Conservation (phyloP, 1,284 basidiomycete species). For the Rhizoctonia solani region DNA sequence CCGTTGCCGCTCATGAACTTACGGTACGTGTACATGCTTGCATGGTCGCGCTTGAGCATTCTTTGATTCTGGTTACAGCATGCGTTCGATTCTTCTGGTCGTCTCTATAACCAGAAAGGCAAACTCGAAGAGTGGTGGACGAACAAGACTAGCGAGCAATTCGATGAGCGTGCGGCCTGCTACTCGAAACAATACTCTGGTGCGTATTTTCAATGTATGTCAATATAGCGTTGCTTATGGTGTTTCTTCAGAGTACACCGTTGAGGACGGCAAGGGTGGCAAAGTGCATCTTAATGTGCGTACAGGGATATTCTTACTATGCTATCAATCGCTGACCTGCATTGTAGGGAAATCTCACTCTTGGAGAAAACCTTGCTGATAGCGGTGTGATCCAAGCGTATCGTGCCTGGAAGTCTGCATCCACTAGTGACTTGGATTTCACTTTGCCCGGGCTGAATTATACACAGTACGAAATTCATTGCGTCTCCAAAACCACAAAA, state of each 20-base stretch:
- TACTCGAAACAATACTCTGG: slow-evolving; percentile 87
- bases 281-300: slow-evolving; percentile 76
- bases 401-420: slow-evolving; percentile 83
- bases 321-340: slow-evolving; percentile 9
- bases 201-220: slow-evolving; percentile 44
- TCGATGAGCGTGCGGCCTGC: slow-evolving; percentile 83
- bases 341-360: slow-evolving; percentile 71
- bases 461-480: slow-evolving; percentile 52
- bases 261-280: slow-evolving; percentile 84
- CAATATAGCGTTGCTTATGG: background rate
- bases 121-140: slow-evolving; percentile 90
- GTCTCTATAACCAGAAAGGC: slow-evolving; percentile 76
- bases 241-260: slow-evolving; percentile 63
- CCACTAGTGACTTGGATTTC: slow-evolving; percentile 60
- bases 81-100: slow-evolving; percentile 90
- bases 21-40: slow-evolving; percentile 58
- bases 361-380: slow-evolving; percentile 90
- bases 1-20: slow-evolving; percentile 87
- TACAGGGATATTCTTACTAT: background rate
- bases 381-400: slow-evolving; percentile 83
- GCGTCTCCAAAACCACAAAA: background rate
- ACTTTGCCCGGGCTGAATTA: slow-evolving; percentile 82
- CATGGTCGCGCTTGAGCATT: background rate
- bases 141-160: slow-evolving; percentile 79
- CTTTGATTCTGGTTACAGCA: slow-evolving; percentile 55